Percentiles rank a stretch among this genome's conserved stretches.
phyloP scores from a whole-genome alignment of 805 yeast species.

The Myxozyma lipomycoides region DNA sequence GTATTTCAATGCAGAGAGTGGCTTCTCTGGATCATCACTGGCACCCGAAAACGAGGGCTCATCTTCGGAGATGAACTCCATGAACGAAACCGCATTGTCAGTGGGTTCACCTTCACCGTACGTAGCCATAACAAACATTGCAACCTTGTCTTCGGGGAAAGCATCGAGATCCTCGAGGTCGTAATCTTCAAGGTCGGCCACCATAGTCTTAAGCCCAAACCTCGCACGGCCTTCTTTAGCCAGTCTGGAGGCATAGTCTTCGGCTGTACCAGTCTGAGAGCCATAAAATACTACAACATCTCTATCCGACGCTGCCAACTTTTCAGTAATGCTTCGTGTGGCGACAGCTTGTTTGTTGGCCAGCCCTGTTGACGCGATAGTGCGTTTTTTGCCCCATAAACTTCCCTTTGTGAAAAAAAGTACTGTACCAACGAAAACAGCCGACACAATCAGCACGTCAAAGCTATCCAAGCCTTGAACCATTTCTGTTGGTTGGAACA shows the following conservation, averaged over 20 bases:
- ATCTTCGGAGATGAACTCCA: slow-evolving; percentile 55
- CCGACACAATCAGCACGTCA: slow-evolving; percentile 64
- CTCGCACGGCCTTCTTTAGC: slow-evolving; percentile 81
- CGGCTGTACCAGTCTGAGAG: slow-evolving; percentile 98
- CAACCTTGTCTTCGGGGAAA: slow-evolving; percentile 54
- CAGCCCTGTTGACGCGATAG: slow-evolving; percentile 1
- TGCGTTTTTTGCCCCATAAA: slow-evolving; percentile 43
- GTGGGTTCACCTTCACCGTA: slow-evolving; percentile 99
- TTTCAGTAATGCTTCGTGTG: slow-evolving; percentile 34
- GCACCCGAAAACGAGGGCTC: slow-evolving; percentile 48
- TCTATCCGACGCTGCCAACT: slow-evolving; percentile 57
- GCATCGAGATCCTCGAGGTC: slow-evolving; percentile 74
- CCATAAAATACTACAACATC: slow-evolving; percentile 80
- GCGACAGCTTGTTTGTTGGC: slow-evolving; percentile 8
- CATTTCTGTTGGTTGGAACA: too few species aligned
- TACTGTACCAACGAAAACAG: slow-evolving; percentile 59
- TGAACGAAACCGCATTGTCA: slow-evolving; percentile 82
- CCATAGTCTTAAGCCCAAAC: slow-evolving; percentile 77
- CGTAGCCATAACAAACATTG: slow-evolving; percentile 80
- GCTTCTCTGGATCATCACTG: slow-evolving; percentile 31
- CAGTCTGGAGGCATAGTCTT: slow-evolving; percentile 88
- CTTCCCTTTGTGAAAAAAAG: slow-evolving; percentile 65
- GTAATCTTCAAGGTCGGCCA: slow-evolving; percentile 82
- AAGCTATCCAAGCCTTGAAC: slow-evolving; percentile 54
- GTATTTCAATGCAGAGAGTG: slow-evolving; percentile 56